Evolutionary conservation across 495 filamentous ascomycete genomes (phyloP), one percentile per base, ranked within the genome.

Genomic region (Neurospora sublineolata): DNA sequence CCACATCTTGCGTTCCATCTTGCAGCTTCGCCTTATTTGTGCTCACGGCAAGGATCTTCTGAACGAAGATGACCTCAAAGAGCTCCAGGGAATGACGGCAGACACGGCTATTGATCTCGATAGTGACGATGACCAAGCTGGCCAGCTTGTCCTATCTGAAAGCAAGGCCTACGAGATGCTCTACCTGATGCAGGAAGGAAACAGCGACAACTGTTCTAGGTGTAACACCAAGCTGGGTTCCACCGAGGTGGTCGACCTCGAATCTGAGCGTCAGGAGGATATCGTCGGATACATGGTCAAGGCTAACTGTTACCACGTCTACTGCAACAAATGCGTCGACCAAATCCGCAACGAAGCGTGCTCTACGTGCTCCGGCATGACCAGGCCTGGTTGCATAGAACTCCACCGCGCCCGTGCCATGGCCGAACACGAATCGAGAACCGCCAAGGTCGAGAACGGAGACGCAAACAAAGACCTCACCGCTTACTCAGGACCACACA

Each of bases 1-100:
- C 36, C 92, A 96, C 73, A 93, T 98, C 69, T 81, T 99, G 44
- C 93, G 92, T 72, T 91, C 92, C 10, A 97, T 99, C 81, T 87
- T 94, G 76, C 92, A 94, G 46, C 87, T 99, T 10, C 93, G 95
- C 6, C 87, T 94, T 64, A 89, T 97, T 38, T 97, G 93, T 76
- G 95, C 94, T 4, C 93, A 97, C 80, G 95, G 95, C 8, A 90
- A 89, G 76, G 95, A 97, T 71, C 86, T 98, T 37, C 86, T 99
- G 3, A 90, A 88, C 64, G 88, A 93, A 20, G 89, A 94, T 67
- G 94, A 97, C 76, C 85, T 95, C 20, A 88, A 90, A 44, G 82
- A 89, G 16, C 88, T 91, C 70, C 89, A 92, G 75, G 95, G 95
- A 11, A 82, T 94, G 77, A 93, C 89, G 64, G 86, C 87, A 9